Percentiles rank a stretch among this genome's conserved stretches.
Conservation (phyloP, 2,329 filamentous ascomycete genomes). For the Penicillium concentricum region DNA sequence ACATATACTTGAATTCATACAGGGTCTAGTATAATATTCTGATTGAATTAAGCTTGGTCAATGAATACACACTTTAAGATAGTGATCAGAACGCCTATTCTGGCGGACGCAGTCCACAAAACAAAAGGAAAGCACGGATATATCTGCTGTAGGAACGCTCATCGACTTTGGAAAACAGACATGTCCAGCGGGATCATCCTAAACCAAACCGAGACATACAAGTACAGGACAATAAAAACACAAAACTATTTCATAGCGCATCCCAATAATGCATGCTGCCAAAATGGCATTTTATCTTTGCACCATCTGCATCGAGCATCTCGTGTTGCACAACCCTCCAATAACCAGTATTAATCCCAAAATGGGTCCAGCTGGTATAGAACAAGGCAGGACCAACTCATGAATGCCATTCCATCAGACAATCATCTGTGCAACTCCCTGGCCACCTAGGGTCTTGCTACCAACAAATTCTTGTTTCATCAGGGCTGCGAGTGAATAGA, state of each 20-base stretch:
- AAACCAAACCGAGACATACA: conserved; percentile 17
- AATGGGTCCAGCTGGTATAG: not conserved
- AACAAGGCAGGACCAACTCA: conserved; percentile 2
- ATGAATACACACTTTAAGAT: not conserved
- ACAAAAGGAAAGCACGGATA: not conserved
- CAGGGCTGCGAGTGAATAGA: conserved; percentile 61
- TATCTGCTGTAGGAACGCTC: conserved; percentile 9
- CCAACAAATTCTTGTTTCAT: conserved; percentile 48
- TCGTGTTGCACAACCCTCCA: conserved; percentile 13
- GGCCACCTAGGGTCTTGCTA: conserved; percentile 94
- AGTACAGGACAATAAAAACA: conserved; percentile 21
- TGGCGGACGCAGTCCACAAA: not conserved
- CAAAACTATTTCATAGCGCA: conserved; percentile 21
- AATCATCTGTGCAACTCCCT: conserved; percentile 96
- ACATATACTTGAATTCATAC: not conserved
- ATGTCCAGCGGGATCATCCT: conserved; percentile 5
- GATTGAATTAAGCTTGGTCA: not conserved
- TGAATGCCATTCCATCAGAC: conserved; percentile 53
- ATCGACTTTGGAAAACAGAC: conserved; percentile 9
- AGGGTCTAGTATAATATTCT: not conserved
- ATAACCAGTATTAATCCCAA: conserved; percentile 2
- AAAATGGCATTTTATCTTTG: conserved; percentile 11
- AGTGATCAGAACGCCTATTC: conserved; percentile 1
- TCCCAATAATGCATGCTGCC: conserved; percentile 22
- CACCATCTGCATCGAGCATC: conserved; percentile 20